These are phyloP conservation scores for Linderniella brevidens DNA, from an alignment of 257 asterid species.

Conservation along the genomic window DNA sequence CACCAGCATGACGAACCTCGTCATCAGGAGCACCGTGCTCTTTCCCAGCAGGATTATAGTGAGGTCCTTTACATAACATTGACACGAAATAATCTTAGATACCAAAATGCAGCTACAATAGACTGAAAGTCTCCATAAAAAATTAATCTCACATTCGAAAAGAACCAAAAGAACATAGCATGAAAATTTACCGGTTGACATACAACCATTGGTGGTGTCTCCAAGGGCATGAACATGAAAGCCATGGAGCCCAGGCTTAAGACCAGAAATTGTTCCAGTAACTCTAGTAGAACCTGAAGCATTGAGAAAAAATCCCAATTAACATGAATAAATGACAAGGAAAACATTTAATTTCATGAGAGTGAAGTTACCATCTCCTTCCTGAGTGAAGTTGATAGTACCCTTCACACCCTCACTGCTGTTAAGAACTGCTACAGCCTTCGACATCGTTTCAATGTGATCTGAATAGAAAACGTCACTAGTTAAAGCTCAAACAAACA, in stretches of 20 bases:
- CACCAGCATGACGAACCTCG: conserved; percentile 95
- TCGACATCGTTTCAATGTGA: conserved; percentile 42
- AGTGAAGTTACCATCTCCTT: conserved; percentile 55
- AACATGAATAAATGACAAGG: not conserved
- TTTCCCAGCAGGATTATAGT: conserved; percentile 71
- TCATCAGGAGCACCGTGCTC: conserved; percentile 91
- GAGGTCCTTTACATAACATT: conserved; percentile 52
- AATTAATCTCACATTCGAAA: not conserved
- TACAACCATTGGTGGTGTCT: conserved; percentile 98
- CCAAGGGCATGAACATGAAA: conserved; percentile 98
- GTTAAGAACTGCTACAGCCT: conserved; percentile 81
- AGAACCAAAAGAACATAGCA: not conserved
- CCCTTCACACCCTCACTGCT: conserved; percentile 89
- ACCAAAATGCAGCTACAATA: not conserved
- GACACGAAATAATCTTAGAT: conserved; percentile 2
- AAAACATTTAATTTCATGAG: not conserved
- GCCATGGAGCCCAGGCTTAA: conserved; percentile 86
- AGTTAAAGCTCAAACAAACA: too few relatives aligned
- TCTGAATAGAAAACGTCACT: not conserved
- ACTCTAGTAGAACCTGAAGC: conserved; percentile 61
- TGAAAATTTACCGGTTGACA: conserved; percentile 74
- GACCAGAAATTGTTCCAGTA: conserved; percentile 66
- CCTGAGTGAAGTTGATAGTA: conserved; percentile 60
- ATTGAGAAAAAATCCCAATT: conserved; percentile 2
- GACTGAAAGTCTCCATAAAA: not conserved